Evolutionary conservation across 2,329 filamentous ascomycete species (phyloP).

Genomic region (Rhinocladiella similis): DNA sequence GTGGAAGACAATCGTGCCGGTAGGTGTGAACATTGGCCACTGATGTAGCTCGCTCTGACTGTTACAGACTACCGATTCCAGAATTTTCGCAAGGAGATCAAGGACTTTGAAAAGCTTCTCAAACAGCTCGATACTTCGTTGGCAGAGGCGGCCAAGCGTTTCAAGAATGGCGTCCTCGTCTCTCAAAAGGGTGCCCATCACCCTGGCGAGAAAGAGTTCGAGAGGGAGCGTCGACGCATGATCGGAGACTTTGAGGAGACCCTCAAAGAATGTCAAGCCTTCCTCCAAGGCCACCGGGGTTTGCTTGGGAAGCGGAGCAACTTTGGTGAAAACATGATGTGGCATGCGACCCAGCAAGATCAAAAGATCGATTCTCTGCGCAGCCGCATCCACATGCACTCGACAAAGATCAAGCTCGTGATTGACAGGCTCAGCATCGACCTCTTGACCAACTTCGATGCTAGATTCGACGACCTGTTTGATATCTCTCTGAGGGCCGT

Average conservation of each 20-base stretch:
- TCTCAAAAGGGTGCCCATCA: constrained; percentile 3
- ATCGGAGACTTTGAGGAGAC: constrained; percentile 11
- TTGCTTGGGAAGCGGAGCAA: not conserved
- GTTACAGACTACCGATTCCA: constrained; percentile 6
- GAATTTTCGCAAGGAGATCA: constrained; percentile 10
- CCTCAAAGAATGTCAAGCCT: constrained; percentile 2
- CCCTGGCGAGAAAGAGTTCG: not conserved
- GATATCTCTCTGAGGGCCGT: constrained; percentile 5
- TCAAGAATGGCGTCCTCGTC: not conserved
- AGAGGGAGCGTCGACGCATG: constrained; percentile 1
- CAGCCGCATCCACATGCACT: constrained; percentile 4
- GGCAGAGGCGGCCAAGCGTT: constrained; percentile 1
- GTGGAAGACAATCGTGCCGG: constrained; percentile 8
- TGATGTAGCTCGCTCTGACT: not conserved
- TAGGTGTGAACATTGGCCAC: not conserved
- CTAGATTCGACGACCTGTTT: constrained; percentile 6
- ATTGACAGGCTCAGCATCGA: constrained; percentile 8
- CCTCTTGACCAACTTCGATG: constrained; percentile 6
- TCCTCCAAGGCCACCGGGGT: constrained; percentile 4
- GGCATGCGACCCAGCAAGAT: constrained; percentile 8
- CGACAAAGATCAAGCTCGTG: constrained; percentile 10
- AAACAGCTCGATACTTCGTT: constrained; percentile 3
- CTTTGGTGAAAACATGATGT: constrained; percentile 1
- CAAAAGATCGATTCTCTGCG: constrained; percentile 5
- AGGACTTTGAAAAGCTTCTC: constrained; percentile 2